These are phyloP conservation scores for Trypanosoma theileri DNA, from an alignment of 208 protist genomes.

Conservation along the genomic window DNA sequence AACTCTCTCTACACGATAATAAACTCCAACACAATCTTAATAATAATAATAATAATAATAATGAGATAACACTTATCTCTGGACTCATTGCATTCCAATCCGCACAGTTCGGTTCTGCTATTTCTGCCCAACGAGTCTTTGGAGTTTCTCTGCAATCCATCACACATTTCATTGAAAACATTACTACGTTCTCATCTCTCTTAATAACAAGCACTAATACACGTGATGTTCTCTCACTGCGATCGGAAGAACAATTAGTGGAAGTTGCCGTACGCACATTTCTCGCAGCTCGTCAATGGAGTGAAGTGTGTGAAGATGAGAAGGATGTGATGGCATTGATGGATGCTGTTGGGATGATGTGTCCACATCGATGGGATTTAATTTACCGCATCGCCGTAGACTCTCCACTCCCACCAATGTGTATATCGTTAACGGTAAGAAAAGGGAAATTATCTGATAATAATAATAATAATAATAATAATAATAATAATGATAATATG, in stretches of 20 bases:
- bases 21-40: background rate
- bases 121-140: no score
- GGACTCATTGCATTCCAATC: no score
- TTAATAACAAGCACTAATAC: no score
- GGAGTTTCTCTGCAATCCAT: no score
- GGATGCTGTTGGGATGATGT: conserved; percentile 15
- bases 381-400: conserved; percentile 4
- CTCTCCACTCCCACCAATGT: conserved; percentile 6
- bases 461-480: no score
- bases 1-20: background rate
- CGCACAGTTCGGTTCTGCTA: no score
- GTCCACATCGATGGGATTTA: conserved; percentile 31
- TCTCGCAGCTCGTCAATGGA: background rate
- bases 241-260: conserved; percentile 3
- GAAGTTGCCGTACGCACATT: conserved; percentile 12
- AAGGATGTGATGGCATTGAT: conserved; percentile 10
- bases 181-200: no score
- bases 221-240: background rate
- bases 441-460: no score
- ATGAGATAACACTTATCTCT: no score
- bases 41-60: conserved; percentile 3
- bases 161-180: no score
- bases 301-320: background rate
- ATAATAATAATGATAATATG: no score
- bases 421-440: no score